Percentiles rank a stretch among this genome's conserved stretches.
phyloP scores from a whole-genome alignment of 2,329 filamentous ascomycete species.

The Fusarium sp. region DNA sequence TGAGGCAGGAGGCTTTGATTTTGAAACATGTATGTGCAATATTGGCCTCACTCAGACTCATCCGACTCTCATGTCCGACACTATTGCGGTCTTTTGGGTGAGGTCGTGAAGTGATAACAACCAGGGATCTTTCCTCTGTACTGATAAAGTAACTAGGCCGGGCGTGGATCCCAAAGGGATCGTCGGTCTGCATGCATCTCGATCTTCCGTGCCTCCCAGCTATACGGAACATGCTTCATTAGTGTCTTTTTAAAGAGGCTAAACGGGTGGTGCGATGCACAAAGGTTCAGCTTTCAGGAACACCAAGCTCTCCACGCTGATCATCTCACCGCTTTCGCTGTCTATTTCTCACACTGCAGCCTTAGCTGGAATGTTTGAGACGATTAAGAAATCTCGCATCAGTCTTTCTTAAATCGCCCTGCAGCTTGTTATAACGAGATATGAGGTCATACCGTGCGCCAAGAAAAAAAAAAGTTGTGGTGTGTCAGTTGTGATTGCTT shows the following conservation, averaged over 20 bases:
- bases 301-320: constrained; percentile 21
- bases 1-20: neutral
- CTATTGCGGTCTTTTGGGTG: neutral
- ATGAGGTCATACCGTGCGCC: constrained; percentile 16
- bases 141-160: neutral
- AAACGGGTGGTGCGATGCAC: constrained; percentile 26
- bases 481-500: neutral
- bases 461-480: neutral
- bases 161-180: constrained; percentile 28
- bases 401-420: neutral
- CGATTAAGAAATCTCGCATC: neutral
- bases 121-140: constrained; percentile 11
- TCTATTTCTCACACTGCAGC: neutral
- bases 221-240: constrained; percentile 44
- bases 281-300: constrained; percentile 38
- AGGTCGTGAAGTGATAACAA: neutral
- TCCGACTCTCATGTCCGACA: neutral
- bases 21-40: neutral
- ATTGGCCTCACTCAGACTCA: neutral
- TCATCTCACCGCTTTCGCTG: constrained; percentile 39
- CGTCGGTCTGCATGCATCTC: constrained; percentile 37
- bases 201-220: constrained; percentile 38
- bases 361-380: constrained; percentile 1
- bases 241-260: constrained; percentile 25
- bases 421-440: constrained; percentile 3